These are phyloP conservation scores for Collybiopsis confluens DNA, from an alignment of 768 basidiomycete species.

Conservation along the genomic window DNA sequence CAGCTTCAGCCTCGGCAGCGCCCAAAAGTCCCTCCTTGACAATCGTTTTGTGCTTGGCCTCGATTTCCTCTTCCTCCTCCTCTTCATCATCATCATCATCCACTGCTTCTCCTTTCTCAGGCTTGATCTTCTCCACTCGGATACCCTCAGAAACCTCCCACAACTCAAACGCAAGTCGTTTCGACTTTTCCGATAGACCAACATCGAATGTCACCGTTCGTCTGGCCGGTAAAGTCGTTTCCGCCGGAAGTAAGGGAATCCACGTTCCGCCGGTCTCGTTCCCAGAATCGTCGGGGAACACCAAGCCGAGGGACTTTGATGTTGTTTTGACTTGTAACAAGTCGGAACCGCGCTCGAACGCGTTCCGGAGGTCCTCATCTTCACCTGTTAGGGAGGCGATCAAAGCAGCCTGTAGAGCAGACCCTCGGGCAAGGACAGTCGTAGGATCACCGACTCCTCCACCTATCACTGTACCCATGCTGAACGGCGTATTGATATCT, in stretches of 20 bases:
- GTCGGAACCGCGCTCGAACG: slow-evolving; percentile 36
- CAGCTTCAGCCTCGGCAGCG: slow-evolving; percentile 35
- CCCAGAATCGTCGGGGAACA: slow-evolving; percentile 49
- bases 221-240: slow-evolving; percentile 69
- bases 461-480: slow-evolving; percentile 61
- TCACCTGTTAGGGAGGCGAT: slow-evolving; percentile 45
- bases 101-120: slow-evolving; percentile 38
- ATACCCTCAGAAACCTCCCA: slow-evolving; percentile 76
- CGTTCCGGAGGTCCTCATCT: slow-evolving; percentile 45
- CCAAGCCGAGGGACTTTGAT: slow-evolving; percentile 56
- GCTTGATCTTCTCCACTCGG: slow-evolving; percentile 53
- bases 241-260: slow-evolving; percentile 62
- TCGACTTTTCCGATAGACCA: slow-evolving; percentile 36
- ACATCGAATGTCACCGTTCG: slow-evolving; percentile 58
- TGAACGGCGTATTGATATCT: slow-evolving; percentile 61
- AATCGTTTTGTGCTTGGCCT: slow-evolving; percentile 59
- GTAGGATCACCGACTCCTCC: slow-evolving; percentile 77
- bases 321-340: slow-evolving; percentile 50
- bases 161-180: slow-evolving; percentile 61
- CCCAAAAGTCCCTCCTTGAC: slow-evolving; percentile 52
- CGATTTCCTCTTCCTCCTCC: slow-evolving; percentile 56
- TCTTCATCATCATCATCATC: slow-evolving; percentile 50
- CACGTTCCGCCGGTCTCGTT: slow-evolving; percentile 56
- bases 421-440: slow-evolving; percentile 72
- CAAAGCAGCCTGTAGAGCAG: slow-evolving; percentile 68